Percentiles rank a stretch among this genome's conserved stretches.
These are phyloP conservation scores for Chaetomium globosum DNA, from an alignment of 2,329 filamentous ascomycete species.

Conservation along the genomic window DNA sequence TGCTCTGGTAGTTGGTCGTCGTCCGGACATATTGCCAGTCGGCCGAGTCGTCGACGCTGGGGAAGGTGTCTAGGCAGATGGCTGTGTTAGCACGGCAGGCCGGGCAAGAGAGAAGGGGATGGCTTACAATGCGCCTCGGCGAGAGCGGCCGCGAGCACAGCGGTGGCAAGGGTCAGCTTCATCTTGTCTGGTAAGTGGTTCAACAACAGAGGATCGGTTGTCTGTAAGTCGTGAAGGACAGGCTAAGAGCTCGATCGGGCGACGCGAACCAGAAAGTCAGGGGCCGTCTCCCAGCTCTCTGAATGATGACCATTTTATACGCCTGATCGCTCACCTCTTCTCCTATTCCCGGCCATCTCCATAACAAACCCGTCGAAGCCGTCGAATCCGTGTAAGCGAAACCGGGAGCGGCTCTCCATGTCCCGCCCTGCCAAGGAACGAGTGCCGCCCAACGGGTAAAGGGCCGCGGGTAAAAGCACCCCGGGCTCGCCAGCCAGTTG, in stretches of 20 bases:
- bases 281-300: background rate
- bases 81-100: background rate
- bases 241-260: background rate
- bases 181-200: slow-evolving; percentile 27
- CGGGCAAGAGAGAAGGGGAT: background rate
- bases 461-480: slow-evolving; percentile 32
- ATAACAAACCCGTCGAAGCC: background rate
- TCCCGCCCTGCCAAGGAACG: slow-evolving; percentile 28
- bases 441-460: slow-evolving; percentile 33
- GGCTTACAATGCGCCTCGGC: slow-evolving; percentile 47
- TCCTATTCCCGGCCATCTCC: background rate
- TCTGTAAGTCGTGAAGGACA: background rate
- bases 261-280: slow-evolving; percentile 1
- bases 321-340: background rate
- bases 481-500: slow-evolving; percentile 28
- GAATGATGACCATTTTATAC: slow-evolving; percentile 5
- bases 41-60: slow-evolving; percentile 43
- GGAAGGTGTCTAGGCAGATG: slow-evolving; percentile 45
- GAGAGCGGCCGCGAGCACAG: slow-evolving; percentile 35
- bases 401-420: slow-evolving; percentile 2
- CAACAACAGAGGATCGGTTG: background rate
- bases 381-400: background rate
- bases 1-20: slow-evolving; percentile 54
- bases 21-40: slow-evolving; percentile 54
- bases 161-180: slow-evolving; percentile 36